These are phyloP conservation scores for Pythium angustatum DNA, from an alignment of 352 stramenopile genomes.

Conservation along the genomic window DNA sequence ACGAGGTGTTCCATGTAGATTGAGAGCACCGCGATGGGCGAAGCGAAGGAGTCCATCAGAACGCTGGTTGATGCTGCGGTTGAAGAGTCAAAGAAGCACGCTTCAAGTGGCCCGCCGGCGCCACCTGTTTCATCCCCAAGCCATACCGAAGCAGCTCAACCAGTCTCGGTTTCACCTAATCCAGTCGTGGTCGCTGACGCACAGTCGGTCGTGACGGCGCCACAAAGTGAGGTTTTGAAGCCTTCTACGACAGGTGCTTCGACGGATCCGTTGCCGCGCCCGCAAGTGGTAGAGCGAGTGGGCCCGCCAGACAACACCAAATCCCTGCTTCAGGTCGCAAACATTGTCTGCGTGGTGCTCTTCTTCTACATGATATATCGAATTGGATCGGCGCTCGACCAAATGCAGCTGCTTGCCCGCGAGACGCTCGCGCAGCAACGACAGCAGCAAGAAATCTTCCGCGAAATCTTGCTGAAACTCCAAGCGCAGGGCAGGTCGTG, in stretches of 20 bases:
- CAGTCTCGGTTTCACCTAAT: neutral
- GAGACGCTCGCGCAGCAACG: slow-evolving; percentile 59
- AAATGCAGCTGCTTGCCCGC: slow-evolving; percentile 61
- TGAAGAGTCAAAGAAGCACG: slow-evolving; percentile 14
- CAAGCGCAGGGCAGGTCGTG: slow-evolving; percentile 4
- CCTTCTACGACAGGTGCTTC: no score
- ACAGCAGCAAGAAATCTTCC: slow-evolving; percentile 67
- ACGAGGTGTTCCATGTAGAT: slow-evolving; percentile 48
- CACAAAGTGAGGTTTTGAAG: no score
- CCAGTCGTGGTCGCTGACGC: no score
- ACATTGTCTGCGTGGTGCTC: slow-evolving; percentile 55
- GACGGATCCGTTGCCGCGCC: no score
- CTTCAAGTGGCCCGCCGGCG: neutral
- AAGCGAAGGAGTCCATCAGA: slow-evolving; percentile 62
- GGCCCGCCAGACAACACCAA: slow-evolving; percentile 2
- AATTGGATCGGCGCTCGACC: slow-evolving; percentile 49
- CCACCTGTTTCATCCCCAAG: neutral
- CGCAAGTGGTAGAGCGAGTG: neutral
- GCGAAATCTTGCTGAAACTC: slow-evolving; percentile 55
- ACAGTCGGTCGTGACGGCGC: no score
- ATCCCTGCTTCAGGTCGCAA: slow-evolving; percentile 40
- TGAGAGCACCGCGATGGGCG: slow-evolving; percentile 71
- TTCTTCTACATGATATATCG: slow-evolving; percentile 76
- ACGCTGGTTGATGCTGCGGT: slow-evolving; percentile 53
- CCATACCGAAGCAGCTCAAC: neutral